Conservation (phyloP, 1,284 basidiomycete species). For the Apiotrichum montevideense region DNA sequence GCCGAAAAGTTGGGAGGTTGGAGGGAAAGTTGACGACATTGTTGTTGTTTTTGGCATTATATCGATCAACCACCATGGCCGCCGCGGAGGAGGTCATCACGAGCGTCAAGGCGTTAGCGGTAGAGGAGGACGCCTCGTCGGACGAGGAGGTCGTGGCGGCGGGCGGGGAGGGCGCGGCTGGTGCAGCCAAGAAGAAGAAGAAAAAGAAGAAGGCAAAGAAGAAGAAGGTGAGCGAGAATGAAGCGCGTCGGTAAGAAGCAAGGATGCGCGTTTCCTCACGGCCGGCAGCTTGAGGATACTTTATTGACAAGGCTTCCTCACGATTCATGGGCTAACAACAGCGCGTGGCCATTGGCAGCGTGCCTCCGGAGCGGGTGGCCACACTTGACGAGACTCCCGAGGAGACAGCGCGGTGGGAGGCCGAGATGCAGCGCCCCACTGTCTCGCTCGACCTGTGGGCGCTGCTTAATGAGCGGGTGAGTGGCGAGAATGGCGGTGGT, state of each 20-base stretch:
- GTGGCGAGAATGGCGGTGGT: conserved; percentile 1
- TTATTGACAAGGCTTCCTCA: too few species aligned
- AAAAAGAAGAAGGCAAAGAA: conserved; percentile 19
- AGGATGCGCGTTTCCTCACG: background rate
- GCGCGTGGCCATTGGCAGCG: conserved; percentile 8
- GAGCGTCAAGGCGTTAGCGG: background rate
- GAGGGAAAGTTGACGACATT: too few species aligned
- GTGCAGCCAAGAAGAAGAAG: conserved; percentile 15
- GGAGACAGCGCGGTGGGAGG: conserved; percentile 20
- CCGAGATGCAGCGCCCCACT: conserved; percentile 20
- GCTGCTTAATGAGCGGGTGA: conserved; percentile 24
- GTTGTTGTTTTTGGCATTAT: too few species aligned
- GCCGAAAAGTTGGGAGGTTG: too few species aligned
- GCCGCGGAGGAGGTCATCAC: background rate
- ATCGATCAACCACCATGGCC: too few species aligned
- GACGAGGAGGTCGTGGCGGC: background rate
- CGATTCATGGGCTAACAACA: too few species aligned
- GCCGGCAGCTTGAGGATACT: too few species aligned
- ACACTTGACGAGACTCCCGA: conserved; percentile 12
- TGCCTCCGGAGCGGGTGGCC: conserved; percentile 15
- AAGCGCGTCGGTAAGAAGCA: conserved; percentile 6
- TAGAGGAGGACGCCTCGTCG: background rate
- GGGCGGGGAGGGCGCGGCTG: background rate
- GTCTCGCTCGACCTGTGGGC: conserved; percentile 17
- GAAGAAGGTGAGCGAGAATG: conserved; percentile 8